A percentile compares a stretch with the other conserved stretches of the same genome.
These are phyloP conservation scores for Hirschioporus abietinus DNA, from an alignment of 768 basidiomycete species.

Conservation along the genomic window DNA sequence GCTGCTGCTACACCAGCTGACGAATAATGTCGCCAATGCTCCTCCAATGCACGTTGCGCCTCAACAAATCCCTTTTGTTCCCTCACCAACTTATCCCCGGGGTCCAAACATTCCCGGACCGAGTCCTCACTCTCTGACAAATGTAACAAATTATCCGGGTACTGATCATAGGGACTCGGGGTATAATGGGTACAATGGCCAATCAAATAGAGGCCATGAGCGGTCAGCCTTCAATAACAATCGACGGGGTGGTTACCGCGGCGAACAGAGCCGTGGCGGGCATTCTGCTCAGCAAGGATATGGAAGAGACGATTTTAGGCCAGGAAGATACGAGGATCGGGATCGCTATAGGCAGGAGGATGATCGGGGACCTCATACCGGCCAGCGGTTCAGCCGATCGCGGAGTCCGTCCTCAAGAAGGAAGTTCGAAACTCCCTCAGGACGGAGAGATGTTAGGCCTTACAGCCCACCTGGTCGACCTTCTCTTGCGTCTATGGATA, in stretches of 20 bases:
- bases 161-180: constrained; percentile 34
- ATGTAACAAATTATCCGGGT: constrained; percentile 11
- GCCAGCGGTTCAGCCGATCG: constrained; percentile 58
- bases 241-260: constrained; percentile 42
- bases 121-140: neutral
- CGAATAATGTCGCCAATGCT: constrained; percentile 42
- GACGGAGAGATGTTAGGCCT: constrained; percentile 43
- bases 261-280: constrained; percentile 51
- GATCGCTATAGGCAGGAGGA: constrained; percentile 42
- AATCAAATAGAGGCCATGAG: constrained; percentile 16
- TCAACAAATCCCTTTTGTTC: constrained; percentile 25
- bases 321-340: constrained; percentile 54
- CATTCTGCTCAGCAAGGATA: constrained; percentile 57
- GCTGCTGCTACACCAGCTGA: constrained; percentile 71
- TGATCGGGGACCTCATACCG: constrained; percentile 29
- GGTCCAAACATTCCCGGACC: neutral
- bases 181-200: constrained; percentile 44
- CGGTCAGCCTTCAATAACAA: constrained; percentile 37
- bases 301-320: constrained; percentile 43
- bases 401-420: constrained; percentile 61
- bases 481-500: constrained; percentile 22
- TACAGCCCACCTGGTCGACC: constrained; percentile 58
- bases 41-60: constrained; percentile 16
- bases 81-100: constrained; percentile 16
- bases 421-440: constrained; percentile 26